Conservation (phyloP, 306 rosid species). For the Abrus pulchellus region DNA sequence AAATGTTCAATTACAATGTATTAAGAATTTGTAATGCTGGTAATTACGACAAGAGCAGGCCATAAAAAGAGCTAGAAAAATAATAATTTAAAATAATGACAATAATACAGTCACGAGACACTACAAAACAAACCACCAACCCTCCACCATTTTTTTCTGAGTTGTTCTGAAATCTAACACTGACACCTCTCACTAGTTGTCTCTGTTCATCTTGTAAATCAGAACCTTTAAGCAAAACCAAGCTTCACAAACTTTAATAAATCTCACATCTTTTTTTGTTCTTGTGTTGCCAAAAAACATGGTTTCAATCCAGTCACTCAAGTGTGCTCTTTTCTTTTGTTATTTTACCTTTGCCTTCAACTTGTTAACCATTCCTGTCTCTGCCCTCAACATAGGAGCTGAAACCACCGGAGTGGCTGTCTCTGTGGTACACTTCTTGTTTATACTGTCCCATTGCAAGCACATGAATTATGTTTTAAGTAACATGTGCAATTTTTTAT, state of each 20-base stretch:
- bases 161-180: slow-evolving; percentile 11
- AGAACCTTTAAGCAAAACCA: slow-evolving; percentile 45
- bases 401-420: slow-evolving; percentile 69
- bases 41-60: not conserved
- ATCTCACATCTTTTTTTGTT: slow-evolving; percentile 14
- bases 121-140: slow-evolving; percentile 54
- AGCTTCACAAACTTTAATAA: slow-evolving; percentile 32
- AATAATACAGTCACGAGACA: slow-evolving; percentile 61
- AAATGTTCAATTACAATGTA: not conserved
- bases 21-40: not conserved
- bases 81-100: slow-evolving; percentile 24
- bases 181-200: slow-evolving; percentile 4
- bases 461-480: not conserved
- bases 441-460: not conserved
- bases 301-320: slow-evolving; percentile 49
- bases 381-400: slow-evolving; percentile 81
- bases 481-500: not conserved
- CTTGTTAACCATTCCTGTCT: slow-evolving; percentile 42
- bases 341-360: slow-evolving; percentile 38
- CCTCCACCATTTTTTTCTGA: slow-evolving; percentile 27
- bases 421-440: slow-evolving; percentile 59
- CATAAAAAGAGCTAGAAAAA: not conserved
- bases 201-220: slow-evolving; percentile 41
- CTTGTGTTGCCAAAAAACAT: slow-evolving; percentile 40
- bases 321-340: slow-evolving; percentile 42